A percentile compares a stretch with the other conserved stretches of the same genome.
Conservation (phyloP, 345 rosid species). For the Dimocarpus longan region DNA sequence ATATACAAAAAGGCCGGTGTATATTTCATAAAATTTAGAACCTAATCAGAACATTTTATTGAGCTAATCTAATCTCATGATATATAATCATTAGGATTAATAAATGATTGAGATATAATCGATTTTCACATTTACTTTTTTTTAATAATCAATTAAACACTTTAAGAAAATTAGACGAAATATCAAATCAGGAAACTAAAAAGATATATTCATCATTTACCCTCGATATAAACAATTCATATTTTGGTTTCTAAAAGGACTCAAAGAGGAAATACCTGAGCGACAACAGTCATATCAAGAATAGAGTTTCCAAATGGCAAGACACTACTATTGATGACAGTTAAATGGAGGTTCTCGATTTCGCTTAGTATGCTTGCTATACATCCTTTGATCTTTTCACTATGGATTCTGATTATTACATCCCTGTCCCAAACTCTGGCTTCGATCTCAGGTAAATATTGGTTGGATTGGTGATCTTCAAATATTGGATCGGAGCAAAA, state of each 20-base stretch:
- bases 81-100: too few relatives aligned
- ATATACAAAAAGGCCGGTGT: neutral
- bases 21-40: too few relatives aligned
- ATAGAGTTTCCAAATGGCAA: conserved; percentile 65
- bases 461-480: conserved; percentile 31
- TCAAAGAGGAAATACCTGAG: conserved; percentile 47
- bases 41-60: too few relatives aligned
- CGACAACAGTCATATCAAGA: conserved; percentile 63
- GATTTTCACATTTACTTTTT: too few relatives aligned
- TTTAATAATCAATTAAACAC: too few relatives aligned
- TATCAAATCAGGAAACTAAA: too few relatives aligned
- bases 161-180: too few relatives aligned
- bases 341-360: conserved; percentile 53
- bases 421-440: conserved; percentile 56
- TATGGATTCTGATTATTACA: conserved; percentile 63
- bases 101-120: too few relatives aligned
- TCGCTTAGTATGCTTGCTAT: conserved; percentile 42
- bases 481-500: conserved; percentile 21
- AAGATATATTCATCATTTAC: too few relatives aligned
- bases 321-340: conserved; percentile 40
- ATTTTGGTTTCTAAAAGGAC: neutral
- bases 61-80: too few relatives aligned
- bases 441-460: conserved; percentile 65
- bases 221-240: too few relatives aligned
- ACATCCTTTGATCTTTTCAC: conserved; percentile 53